Conservation (phyloP, 108 stramenopile genomes). For the Discostella stelligeroides region DNA sequence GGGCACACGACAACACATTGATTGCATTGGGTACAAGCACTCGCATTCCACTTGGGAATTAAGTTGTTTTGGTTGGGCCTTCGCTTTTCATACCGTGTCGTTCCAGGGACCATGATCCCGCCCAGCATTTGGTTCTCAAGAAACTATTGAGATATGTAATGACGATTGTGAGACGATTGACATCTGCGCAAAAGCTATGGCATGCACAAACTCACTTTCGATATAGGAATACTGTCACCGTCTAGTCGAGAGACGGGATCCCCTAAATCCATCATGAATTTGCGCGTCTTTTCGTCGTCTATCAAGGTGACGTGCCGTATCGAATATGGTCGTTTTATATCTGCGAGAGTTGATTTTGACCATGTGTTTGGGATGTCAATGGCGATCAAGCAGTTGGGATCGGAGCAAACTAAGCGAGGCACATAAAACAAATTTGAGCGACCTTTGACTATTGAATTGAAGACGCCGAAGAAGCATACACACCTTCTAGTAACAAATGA, state of each 20-base stretch:
- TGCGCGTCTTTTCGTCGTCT: constrained; percentile 56
- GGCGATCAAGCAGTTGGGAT: constrained; percentile 46
- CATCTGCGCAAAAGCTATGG: neutral
- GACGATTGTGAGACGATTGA: neutral
- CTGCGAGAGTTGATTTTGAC: constrained; percentile 40
- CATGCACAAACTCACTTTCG: constrained; percentile 1
- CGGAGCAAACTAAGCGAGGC: constrained; percentile 35
- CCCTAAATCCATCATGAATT: constrained; percentile 62
- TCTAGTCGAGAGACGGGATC: constrained; percentile 60
- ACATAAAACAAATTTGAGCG: neutral
- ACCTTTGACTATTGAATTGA: neutral
- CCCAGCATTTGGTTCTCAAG: constrained; percentile 66
- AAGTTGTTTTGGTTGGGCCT: constrained; percentile 55
- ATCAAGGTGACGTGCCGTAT: constrained; percentile 56
- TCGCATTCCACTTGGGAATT: constrained; percentile 58
- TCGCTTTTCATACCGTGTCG: constrained; percentile 57
- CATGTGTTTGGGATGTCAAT: constrained; percentile 58
- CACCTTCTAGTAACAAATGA: constrained; percentile 52
- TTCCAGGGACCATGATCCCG: constrained; percentile 60
- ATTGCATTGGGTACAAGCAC: constrained; percentile 66
- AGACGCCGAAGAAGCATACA: neutral
- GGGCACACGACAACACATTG: constrained; percentile 69
- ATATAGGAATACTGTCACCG: constrained; percentile 65
- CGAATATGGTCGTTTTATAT: constrained; percentile 39
- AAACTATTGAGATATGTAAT: constrained; percentile 34